These are phyloP conservation scores for Pharnaceum exiguum DNA, from an alignment of 148 eudicot species.

Conservation along the genomic window DNA sequence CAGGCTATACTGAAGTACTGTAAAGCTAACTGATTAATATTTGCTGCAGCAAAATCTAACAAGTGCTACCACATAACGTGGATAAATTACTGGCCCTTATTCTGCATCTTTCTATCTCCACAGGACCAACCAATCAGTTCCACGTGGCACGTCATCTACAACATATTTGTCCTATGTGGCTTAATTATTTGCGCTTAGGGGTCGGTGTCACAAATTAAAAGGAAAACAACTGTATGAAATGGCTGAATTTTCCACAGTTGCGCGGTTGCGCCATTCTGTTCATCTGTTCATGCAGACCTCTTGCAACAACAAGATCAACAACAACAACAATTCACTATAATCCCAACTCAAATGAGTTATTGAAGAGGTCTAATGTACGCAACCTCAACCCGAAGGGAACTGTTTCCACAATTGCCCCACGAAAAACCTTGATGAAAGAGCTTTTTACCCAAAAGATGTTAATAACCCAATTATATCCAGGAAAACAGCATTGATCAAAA, in stretches of 20 bases:
- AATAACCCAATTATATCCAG: neutral
- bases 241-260: too few species aligned
- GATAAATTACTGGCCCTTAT: slow-evolving; percentile 36
- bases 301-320: neutral
- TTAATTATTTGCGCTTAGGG: neutral
- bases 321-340: too few species aligned
- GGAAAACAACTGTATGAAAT: neutral
- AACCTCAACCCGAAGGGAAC: too few species aligned
- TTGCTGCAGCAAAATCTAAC: slow-evolving; percentile 9
- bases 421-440: neutral
- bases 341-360: too few species aligned
- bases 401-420: too few species aligned
- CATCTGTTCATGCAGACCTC: neutral
- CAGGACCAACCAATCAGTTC: slow-evolving; percentile 42
- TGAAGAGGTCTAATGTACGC: too few species aligned
- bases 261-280: too few species aligned
- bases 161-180: slow-evolving; percentile 8
- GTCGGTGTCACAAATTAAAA: neutral
- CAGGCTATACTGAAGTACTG: neutral
- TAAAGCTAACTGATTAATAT: slow-evolving; percentile 9
- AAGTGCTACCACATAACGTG: slow-evolving; percentile 42
- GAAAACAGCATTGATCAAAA: too few species aligned
- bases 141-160: slow-evolving; percentile 51
- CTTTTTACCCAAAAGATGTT: neutral
- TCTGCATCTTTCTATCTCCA: slow-evolving; percentile 37